A percentile compares a stretch with the other conserved stretches of the same genome.
These are phyloP conservation scores for Malania oleifera DNA, from an alignment of 164 flowering plant genomes.

Conservation along the genomic window DNA sequence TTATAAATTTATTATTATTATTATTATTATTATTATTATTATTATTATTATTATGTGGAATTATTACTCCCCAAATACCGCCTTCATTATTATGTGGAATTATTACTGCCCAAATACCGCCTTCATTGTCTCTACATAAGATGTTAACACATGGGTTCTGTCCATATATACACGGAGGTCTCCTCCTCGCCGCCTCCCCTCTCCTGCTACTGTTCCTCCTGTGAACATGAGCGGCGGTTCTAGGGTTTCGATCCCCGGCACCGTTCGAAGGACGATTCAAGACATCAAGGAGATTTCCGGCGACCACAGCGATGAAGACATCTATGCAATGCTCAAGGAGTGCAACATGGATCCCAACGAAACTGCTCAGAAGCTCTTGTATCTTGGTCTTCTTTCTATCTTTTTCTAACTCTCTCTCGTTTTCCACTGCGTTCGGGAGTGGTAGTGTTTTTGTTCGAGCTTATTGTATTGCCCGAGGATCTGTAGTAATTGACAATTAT, in stretches of 20 bases:
- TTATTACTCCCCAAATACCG: too few species aligned
- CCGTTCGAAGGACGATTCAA: conserved; percentile 28
- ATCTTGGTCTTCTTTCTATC: conserved; percentile 17
- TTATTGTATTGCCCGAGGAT: too few species aligned
- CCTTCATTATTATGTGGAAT: too few species aligned
- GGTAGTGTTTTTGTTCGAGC: too few species aligned
- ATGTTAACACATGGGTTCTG: too few species aligned
- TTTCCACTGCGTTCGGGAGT: too few species aligned
- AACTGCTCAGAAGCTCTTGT: conserved; percentile 26
- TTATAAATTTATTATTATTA: too few species aligned
- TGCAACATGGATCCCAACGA: conserved; percentile 41
- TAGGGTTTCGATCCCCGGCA: conserved; percentile 40
- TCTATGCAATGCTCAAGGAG: conserved; percentile 32
- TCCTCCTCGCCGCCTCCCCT: conserved; percentile 1
- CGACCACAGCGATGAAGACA: conserved; percentile 34
- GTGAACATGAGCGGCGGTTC: conserved; percentile 26
- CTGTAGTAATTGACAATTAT: too few species aligned
- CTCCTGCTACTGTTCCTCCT: background rate
- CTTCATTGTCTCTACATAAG: too few species aligned
- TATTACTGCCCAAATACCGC: too few species aligned
- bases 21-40: too few species aligned
- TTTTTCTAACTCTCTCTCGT: background rate
- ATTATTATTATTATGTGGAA: too few species aligned
- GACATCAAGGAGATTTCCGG: conserved; percentile 49
- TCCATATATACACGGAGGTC: background rate